Evolutionary conservation across 2,329 filamentous ascomycete genomes (phyloP).

Genomic region (Fusarium sp.): DNA sequence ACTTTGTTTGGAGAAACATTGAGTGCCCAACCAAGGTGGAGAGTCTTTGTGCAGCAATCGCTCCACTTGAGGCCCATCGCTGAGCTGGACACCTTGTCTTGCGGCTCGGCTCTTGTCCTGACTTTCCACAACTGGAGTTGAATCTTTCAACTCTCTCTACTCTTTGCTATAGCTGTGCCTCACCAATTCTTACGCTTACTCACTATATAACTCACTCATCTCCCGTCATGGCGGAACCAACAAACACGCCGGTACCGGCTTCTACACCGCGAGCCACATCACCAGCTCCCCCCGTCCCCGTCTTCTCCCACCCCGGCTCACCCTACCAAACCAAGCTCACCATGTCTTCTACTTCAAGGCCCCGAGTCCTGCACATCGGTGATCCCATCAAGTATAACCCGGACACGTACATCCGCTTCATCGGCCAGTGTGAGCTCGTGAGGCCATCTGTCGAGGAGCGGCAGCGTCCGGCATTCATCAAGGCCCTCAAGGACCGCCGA

Average conservation of each 20-base stretch:
- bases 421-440: slow-evolving; percentile 60
- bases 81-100: slow-evolving; percentile 12
- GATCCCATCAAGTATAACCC: slow-evolving; percentile 68
- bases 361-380: slow-evolving; percentile 79
- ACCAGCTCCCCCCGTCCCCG: slow-evolving; percentile 46
- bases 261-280: slow-evolving; percentile 59
- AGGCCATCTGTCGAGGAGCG: slow-evolving; percentile 64
- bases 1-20: not conserved
- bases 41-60: slow-evolving; percentile 1
- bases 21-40: not conserved
- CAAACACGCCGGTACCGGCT: slow-evolving; percentile 59
- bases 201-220: slow-evolving; percentile 1
- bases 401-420: slow-evolving; percentile 58
- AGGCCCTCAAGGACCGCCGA: slow-evolving; percentile 60
- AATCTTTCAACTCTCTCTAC: not conserved
- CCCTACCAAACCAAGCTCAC: slow-evolving; percentile 43
- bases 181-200: not conserved
- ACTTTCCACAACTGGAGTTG: not conserved
- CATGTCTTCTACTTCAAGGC: slow-evolving; percentile 45
- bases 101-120: not conserved
- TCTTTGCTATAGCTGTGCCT: not conserved
- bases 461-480: slow-evolving; percentile 60
- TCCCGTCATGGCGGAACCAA: slow-evolving; percentile 58
- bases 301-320: slow-evolving; percentile 37
- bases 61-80: slow-evolving; percentile 22